Percentiles rank a stretch among this genome's conserved stretches.
Evolutionary conservation across 352 stramenopile species (phyloP).

Genomic region (Phytophthora aleatoria): DNA sequence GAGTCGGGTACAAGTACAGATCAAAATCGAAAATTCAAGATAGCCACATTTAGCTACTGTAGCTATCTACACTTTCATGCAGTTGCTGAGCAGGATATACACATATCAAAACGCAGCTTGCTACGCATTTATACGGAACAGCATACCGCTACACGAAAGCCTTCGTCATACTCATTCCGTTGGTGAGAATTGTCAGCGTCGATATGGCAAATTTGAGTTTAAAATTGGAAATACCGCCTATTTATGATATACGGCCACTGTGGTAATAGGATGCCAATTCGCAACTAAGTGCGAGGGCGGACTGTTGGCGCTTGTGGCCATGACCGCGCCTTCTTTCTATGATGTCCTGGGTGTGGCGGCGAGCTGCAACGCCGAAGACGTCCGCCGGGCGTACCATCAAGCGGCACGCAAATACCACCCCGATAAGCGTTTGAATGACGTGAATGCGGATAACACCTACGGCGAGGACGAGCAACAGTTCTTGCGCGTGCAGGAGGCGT

Average conservation of each 20-base stretch:
- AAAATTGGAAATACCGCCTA: neutral
- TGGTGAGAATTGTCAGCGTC: no score
- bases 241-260: neutral
- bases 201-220: neutral
- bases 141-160: neutral
- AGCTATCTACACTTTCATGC: no score
- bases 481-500: conserved; percentile 64
- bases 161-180: neutral
- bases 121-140: no score
- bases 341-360: conserved; percentile 51
- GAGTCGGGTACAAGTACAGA: no score
- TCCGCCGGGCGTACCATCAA: conserved; percentile 77
- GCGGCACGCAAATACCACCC: conserved; percentile 62
- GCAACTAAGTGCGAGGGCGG: conserved; percentile 13
- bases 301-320: conserved; percentile 1
- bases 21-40: no score
- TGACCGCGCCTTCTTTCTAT: conserved; percentile 48
- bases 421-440: conserved; percentile 51
- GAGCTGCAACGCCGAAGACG: conserved; percentile 57
- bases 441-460: neutral
- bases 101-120: no score
- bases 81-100: no score
- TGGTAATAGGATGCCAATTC: conserved; percentile 27
- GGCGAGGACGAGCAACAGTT: conserved; percentile 42
- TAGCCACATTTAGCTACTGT: no score